phyloP scores from a whole-genome alignment of 2,329 filamentous ascomycete genomes.

The Clonostachys rhizophaga region DNA sequence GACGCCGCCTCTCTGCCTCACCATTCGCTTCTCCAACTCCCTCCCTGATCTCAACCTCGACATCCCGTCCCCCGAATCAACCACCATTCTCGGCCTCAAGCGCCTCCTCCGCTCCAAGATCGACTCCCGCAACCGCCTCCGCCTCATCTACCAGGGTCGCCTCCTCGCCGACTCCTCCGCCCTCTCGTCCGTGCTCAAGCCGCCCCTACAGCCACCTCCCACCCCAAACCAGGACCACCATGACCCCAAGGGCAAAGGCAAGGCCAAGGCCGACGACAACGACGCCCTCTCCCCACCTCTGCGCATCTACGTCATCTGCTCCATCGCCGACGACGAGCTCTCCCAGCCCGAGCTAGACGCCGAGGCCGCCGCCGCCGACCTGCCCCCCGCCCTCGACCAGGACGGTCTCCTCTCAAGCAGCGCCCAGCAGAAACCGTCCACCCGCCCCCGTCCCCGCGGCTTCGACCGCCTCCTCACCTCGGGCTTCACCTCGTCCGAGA shows the following conservation, averaged over 20 bases:
- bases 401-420: slow-evolving; percentile 44
- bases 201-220: slow-evolving; percentile 53
- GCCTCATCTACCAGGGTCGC: slow-evolving; percentile 86
- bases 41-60: slow-evolving; percentile 79
- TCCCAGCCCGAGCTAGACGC: slow-evolving; percentile 62
- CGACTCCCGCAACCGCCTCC: slow-evolving; percentile 65
- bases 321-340: slow-evolving; percentile 75
- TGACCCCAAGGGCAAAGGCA: slow-evolving; percentile 44
- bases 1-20: slow-evolving; percentile 60
- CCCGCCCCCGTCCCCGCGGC: slow-evolving; percentile 49
- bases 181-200: slow-evolving; percentile 63
- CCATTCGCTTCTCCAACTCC: slow-evolving; percentile 84
- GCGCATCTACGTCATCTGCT: slow-evolving; percentile 88
- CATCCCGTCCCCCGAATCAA: slow-evolving; percentile 61
- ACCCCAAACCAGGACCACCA: slow-evolving; percentile 12
- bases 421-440: slow-evolving; percentile 12
- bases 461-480: slow-evolving; percentile 82
- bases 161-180: slow-evolving; percentile 72
- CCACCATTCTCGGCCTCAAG: slow-evolving; percentile 75
- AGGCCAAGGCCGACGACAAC: slow-evolving; percentile 57
- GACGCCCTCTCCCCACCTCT: slow-evolving; percentile 45
- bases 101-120: slow-evolving; percentile 74
- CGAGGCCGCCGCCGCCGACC: slow-evolving; percentile 49
- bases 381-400: slow-evolving; percentile 15
- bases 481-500: slow-evolving; percentile 79